phyloP scores from a whole-genome alignment of 139 green algal genomes.

The Chlorella sp. region DNA sequence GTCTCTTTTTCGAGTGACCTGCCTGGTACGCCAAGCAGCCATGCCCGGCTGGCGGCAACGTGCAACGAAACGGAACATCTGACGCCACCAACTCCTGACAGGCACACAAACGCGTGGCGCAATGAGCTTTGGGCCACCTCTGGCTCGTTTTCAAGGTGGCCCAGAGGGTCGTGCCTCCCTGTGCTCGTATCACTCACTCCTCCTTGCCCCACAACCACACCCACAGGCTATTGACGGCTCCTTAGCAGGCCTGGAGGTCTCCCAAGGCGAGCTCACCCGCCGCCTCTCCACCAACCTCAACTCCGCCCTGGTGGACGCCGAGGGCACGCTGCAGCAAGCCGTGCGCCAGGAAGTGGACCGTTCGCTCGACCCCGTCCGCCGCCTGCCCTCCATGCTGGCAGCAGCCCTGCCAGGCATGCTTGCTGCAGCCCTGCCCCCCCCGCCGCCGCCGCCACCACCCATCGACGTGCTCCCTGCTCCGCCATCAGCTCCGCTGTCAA shows the following conservation, averaged over 20 bases:
- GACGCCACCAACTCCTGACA: not conserved
- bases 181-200: no score
- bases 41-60: no score
- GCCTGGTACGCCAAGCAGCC: no score
- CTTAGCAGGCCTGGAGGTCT: conserved; percentile 43
- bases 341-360: conserved; percentile 41
- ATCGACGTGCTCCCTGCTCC: conserved; percentile 10
- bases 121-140: no score
- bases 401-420: conserved; percentile 17
- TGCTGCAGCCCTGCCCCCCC: conserved; percentile 13
- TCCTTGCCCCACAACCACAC: no score
- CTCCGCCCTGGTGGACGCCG: conserved; percentile 36
- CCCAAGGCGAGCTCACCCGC: conserved; percentile 35
- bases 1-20: not conserved
- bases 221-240: conserved; percentile 47
- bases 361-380: conserved; percentile 24
- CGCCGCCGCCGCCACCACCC: not conserved
- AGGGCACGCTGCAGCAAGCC: conserved; percentile 38
- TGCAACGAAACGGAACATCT: no score
- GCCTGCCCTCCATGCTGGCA: conserved; percentile 1
- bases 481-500: not conserved
- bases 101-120: not conserved
- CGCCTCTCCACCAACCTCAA: conserved; percentile 34
- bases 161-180: no score
- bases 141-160: no score